Evolutionary conservation across 164 flowering plant species (phyloP).

Genomic region (Litsea cubeba): DNA sequence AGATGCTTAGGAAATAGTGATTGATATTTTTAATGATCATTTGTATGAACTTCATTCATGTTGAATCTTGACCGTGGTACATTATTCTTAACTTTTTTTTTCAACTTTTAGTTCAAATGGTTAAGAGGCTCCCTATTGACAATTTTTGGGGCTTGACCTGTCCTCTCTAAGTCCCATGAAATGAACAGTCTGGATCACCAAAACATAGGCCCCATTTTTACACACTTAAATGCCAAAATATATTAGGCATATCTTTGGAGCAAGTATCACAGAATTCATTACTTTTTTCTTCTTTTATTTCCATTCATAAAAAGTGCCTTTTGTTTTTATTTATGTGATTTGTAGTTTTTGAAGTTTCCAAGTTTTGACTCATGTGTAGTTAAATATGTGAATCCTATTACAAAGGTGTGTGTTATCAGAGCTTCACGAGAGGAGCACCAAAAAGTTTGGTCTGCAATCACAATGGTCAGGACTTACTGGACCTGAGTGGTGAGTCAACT

Average conservation of each 20-base stretch:
- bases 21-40: neutral
- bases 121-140: neutral
- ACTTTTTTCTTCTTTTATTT: neutral
- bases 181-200: neutral
- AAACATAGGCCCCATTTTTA: neutral
- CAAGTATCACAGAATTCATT: neutral
- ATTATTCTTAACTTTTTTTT: too few species aligned
- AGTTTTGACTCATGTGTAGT: slow-evolving; percentile 34
- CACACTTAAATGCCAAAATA: neutral
- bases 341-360: neutral
- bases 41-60: neutral
- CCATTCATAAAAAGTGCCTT: neutral
- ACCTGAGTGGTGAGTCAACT: slow-evolving; percentile 69
- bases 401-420: slow-evolving; percentile 79
- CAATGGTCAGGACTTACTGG: slow-evolving; percentile 71
- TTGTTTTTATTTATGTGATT: neutral
- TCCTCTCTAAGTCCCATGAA: too few species aligned
- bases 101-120: neutral
- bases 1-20: too few species aligned
- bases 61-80: neutral
- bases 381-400: slow-evolving; percentile 82
- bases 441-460: slow-evolving; percentile 74
- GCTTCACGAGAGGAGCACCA: slow-evolving; percentile 67
- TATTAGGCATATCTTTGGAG: neutral
- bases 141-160: too few species aligned